These are phyloP conservation scores for Penicillium decumbens DNA, from an alignment of 2,329 filamentous ascomycete species.

Conservation along the genomic window DNA sequence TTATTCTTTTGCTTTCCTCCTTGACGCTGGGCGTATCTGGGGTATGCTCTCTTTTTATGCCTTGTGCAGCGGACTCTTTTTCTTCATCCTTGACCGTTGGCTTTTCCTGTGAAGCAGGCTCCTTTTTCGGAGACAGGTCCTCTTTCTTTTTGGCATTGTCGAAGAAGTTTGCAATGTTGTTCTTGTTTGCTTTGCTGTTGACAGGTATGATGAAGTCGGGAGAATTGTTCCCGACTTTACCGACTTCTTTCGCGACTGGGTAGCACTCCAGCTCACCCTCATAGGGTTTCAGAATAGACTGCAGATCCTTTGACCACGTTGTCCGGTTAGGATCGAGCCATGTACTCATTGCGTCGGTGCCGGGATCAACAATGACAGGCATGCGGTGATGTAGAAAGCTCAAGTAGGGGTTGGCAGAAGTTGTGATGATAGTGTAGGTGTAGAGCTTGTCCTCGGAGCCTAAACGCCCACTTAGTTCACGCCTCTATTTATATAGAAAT, in stretches of 20 bases:
- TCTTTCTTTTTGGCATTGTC: conserved; percentile 49
- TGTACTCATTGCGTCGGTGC: conserved; percentile 61
- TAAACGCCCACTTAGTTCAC: conserved; percentile 19
- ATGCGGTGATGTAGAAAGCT: conserved; percentile 89
- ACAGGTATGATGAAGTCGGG: conserved; percentile 77
- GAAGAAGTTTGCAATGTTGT: conserved; percentile 93
- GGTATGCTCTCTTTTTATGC: conserved; percentile 48
- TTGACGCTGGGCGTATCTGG: conserved; percentile 23
- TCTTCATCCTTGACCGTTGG: conserved; percentile 15
- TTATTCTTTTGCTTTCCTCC: conserved; percentile 25
- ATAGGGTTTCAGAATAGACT: conserved; percentile 73
- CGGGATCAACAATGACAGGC: conserved; percentile 83
- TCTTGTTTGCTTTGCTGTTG: conserved; percentile 81
- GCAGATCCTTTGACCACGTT: conserved; percentile 74
- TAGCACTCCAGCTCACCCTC: conserved; percentile 77
- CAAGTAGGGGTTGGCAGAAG: conserved; percentile 74
- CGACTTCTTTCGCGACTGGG: conserved; percentile 80
- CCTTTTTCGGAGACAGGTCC: conserved; percentile 16
- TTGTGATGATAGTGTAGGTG: conserved; percentile 93
- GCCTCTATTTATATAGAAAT: neutral
- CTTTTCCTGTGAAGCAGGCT: conserved; percentile 39
- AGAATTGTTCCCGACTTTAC: conserved; percentile 90
- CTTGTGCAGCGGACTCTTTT: conserved; percentile 51
- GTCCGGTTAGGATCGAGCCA: conserved; percentile 73
- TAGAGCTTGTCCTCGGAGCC: conserved; percentile 66